phyloP scores from a whole-genome alignment of 306 rosid genomes.

The Gastrolobium villosum region DNA sequence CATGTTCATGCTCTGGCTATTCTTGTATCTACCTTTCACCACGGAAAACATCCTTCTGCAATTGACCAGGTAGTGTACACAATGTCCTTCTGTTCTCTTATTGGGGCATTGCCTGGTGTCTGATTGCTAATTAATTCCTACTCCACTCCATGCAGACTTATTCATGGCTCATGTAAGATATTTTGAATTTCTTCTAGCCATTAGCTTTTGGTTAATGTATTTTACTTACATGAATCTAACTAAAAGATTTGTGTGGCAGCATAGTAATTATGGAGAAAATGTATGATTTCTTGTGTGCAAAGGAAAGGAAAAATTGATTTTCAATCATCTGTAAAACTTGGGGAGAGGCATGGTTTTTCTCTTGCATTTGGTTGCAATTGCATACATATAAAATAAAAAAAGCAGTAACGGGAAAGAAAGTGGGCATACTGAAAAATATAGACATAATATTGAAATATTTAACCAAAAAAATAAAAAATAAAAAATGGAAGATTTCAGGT shows the following conservation, averaged over 20 bases:
- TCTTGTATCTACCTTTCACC: constrained; percentile 97
- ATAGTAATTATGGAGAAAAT: neutral
- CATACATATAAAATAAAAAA: neutral
- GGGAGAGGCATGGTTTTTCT: constrained; percentile 8
- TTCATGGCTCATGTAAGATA: constrained; percentile 17
- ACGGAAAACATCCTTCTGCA: constrained; percentile 87
- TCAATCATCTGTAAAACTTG: neutral
- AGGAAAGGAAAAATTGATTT: constrained; percentile 16
- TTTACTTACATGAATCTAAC: neutral
- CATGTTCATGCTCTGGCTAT: constrained; percentile 96
- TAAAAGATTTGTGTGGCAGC: neutral
- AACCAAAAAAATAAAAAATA: neutral
- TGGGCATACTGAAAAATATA: constrained; percentile 22
- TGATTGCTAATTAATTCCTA: constrained; percentile 4
- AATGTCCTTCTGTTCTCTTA: constrained; percentile 20
- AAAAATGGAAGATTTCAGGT: constrained; percentile 5
- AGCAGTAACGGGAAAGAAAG: neutral
- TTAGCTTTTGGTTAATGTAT: neutral
- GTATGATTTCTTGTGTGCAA: neutral
- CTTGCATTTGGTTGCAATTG: constrained; percentile 10
- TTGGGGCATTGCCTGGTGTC: neutral
- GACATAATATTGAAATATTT: neutral
- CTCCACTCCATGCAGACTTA: constrained; percentile 14
- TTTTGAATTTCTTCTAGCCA: constrained; percentile 9
- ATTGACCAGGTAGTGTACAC: constrained; percentile 79